Evolutionary conservation across 2,329 filamentous ascomycete species (phyloP).

Genomic region (Penicillium sp.): DNA sequence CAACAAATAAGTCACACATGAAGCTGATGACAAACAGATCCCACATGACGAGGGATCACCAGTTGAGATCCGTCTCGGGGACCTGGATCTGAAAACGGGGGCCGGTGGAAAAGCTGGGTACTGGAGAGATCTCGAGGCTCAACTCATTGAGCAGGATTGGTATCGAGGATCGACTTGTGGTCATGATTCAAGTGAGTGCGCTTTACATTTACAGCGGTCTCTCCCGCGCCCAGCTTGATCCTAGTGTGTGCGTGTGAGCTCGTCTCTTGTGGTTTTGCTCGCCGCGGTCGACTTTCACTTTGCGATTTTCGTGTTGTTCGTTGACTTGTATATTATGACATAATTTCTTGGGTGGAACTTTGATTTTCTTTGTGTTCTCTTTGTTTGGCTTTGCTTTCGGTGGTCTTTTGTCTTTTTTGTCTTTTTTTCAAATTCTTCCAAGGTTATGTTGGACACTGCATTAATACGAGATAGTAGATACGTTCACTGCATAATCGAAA

Average conservation of each 20-base stretch:
- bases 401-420: not conserved
- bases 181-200: conserved; percentile 33
- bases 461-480: not conserved
- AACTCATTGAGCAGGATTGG: conserved; percentile 67
- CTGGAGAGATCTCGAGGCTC: conserved; percentile 66
- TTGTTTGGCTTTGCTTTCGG: not conserved
- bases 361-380: not conserved
- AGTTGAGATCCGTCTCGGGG: conserved; percentile 62
- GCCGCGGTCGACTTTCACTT: not conserved
- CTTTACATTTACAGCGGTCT: conserved; percentile 18
- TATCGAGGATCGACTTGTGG: conserved; percentile 53
- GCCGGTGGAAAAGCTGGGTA: conserved; percentile 64
- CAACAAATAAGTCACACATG: too few species aligned
- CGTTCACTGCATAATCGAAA: not conserved
- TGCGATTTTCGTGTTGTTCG: not conserved
- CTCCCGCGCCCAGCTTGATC: not conserved
- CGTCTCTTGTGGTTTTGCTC: not conserved
- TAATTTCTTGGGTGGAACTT: not conserved
- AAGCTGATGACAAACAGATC: conserved; percentile 29
- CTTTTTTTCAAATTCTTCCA: not conserved
- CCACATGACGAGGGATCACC: conserved; percentile 32
- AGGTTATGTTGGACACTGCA: not conserved
- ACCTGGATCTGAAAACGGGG: conserved; percentile 75
- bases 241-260: not conserved
- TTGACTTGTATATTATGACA: not conserved